Base-by-base conservation (phyloP, 2,329 filamentous ascomycete species). In the Diatrype stigma region DNA sequence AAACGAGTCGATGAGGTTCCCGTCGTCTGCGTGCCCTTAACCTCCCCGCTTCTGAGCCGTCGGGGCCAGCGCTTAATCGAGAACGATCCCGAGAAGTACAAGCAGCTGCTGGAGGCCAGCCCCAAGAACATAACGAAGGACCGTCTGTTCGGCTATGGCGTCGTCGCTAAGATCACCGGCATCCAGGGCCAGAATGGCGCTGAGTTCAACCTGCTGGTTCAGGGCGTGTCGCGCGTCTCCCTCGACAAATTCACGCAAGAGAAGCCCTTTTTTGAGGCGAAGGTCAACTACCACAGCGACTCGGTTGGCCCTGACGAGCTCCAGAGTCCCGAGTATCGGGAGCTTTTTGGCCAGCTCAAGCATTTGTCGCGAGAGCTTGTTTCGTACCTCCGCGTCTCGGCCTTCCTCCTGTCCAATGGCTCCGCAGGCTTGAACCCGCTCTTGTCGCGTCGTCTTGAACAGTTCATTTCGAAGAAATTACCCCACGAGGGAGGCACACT, bases 21-120 rank as follows among this genome's bases (percentile, higher is more conserved):
- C 8, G 85, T 97, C 58, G 90, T 88, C 48, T 97, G 93, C 68
- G 85, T 97, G 49, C 94, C 94, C 19, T 77, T 96, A 53, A 86
- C 79, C 56, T 94, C 90, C 46, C 85, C 86, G 3, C 79, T 86
- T 22, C 77, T 96, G 23, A 85, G 84, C 51, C 78, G 80, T 26
- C 84, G 90, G 63, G 91, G 91, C 42, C 86, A 92, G 69, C 80
- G 84, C 51, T 77, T 96, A 57, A 80, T 95, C 50, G 82, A 87
- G 49, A 79, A 85, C 63, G 81, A 79, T 37, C 79, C 80, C 22
- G 72, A 76, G 38, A 76, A 77, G 56, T 75, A 78, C 57, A 69
- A 69, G 42, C 71, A 73, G 51, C 66, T 69, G 37, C 67, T 72
- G 19, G 75, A 79, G 28, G 73, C 84, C 52, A 80, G 85, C 58